Evolutionary conservation across 352 stramenopile species (phyloP).

Genomic region (Globisporangium perplexum): DNA sequence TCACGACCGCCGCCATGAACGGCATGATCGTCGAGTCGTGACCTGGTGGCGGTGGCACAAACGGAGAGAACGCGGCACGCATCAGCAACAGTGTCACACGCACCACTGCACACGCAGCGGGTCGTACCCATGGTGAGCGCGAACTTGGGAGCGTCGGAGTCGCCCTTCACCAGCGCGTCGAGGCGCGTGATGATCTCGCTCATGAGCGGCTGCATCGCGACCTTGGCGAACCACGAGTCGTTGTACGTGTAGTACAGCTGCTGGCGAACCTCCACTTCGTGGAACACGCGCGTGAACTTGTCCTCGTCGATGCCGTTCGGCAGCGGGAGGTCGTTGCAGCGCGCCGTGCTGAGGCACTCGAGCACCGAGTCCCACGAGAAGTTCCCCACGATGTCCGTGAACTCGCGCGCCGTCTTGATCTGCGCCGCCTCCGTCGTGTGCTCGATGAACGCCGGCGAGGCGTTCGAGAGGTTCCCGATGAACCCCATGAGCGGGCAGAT

Average conservation of each 20-base stretch:
- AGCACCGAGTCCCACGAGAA: slow-evolving; percentile 79
- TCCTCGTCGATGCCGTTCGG: slow-evolving; percentile 58
- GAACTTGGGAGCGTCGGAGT: slow-evolving; percentile 40
- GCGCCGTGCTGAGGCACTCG: slow-evolving; percentile 75
- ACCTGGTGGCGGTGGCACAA: slow-evolving; percentile 14
- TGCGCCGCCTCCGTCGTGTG: slow-evolving; percentile 42
- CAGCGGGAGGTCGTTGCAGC: slow-evolving; percentile 71
- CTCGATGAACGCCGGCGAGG: slow-evolving; percentile 44
- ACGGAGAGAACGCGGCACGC: not conserved
- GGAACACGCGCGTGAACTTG: slow-evolving; percentile 72
- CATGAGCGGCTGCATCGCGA: slow-evolving; percentile 81
- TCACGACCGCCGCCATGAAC: slow-evolving; percentile 62
- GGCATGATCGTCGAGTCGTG: slow-evolving; percentile 88
- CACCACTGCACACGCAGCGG: not conserved
- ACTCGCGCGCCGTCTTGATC: slow-evolving; percentile 49
- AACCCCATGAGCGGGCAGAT: slow-evolving; percentile 75
- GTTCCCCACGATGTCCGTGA: slow-evolving; percentile 58
- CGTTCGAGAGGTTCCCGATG: slow-evolving; percentile 55
- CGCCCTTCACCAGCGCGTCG: slow-evolving; percentile 37
- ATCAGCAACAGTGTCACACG: not conserved
- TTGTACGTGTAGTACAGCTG: slow-evolving; percentile 66
- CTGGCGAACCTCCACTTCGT: slow-evolving; percentile 68
- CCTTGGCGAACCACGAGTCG: slow-evolving; percentile 76
- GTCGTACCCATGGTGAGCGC: slow-evolving; percentile 71
- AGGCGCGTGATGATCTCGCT: slow-evolving; percentile 62